Evolutionary conservation across 306 rosid genomes (phyloP).

Genomic region (Cercis canadensis): DNA sequence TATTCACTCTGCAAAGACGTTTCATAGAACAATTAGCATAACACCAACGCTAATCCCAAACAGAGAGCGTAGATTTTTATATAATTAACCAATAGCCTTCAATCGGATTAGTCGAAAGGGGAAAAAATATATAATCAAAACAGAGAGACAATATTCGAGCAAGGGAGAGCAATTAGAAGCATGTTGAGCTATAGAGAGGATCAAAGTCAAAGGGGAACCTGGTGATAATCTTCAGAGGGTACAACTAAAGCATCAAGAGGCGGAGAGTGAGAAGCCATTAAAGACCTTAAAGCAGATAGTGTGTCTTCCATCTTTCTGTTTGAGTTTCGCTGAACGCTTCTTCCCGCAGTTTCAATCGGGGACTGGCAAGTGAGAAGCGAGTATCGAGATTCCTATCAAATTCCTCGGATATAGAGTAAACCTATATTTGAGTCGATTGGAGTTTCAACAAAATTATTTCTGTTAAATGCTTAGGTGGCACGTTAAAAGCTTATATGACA

Average conservation of each 20-base stretch:
- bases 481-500: too few relatives aligned
- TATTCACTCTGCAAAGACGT: conserved; percentile 84
- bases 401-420: too few relatives aligned
- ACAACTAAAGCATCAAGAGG: conserved; percentile 85
- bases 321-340: too few relatives aligned
- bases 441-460: too few relatives aligned
- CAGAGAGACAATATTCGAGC: neutral
- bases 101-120: neutral
- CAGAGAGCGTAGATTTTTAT: neutral
- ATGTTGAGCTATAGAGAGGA: conserved; percentile 9
- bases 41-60: neutral
- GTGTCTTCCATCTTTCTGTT: conserved; percentile 64
- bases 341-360: too few relatives aligned
- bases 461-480: too few relatives aligned
- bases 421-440: too few relatives aligned
- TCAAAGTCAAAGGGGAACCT: conserved; percentile 51
- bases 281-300: conserved; percentile 70
- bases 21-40: neutral
- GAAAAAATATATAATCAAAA: neutral
- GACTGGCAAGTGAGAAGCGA: too few relatives aligned
- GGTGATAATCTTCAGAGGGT: conserved; percentile 97
- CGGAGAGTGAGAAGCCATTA: conserved; percentile 88
- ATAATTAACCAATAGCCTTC: neutral
- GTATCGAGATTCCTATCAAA: too few relatives aligned
- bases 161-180: neutral